Percentiles rank a stretch among this genome's conserved stretches.
Conservation (phyloP, 202 grass and related monocot species). For the Brachypodium distachyon region DNA sequence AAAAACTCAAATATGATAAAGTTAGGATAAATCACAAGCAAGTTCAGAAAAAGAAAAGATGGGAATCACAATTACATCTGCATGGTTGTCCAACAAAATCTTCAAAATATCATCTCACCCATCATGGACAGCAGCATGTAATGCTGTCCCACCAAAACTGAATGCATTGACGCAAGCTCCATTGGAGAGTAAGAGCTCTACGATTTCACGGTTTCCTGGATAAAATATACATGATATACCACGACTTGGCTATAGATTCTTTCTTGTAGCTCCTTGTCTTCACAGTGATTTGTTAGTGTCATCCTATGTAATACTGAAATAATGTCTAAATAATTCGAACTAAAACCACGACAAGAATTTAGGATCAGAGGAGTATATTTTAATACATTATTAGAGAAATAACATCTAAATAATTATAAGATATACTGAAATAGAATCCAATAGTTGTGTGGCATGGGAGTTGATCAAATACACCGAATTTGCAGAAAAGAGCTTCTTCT, state of each 20-base stretch:
- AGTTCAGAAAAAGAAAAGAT: neutral
- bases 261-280: conserved; percentile 10
- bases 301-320: conserved; percentile 33
- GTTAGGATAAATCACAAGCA: neutral
- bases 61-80: neutral
- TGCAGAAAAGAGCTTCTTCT: neutral
- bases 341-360: too few species aligned
- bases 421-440: neutral
- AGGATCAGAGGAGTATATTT: too few species aligned
- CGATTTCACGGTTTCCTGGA: conserved; percentile 11
- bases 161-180: neutral
- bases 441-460: neutral
- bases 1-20: neutral
- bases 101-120: neutral
- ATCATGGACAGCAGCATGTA: neutral
- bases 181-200: conserved; percentile 7
- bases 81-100: conserved; percentile 11
- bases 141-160: neutral
- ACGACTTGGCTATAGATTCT: conserved; percentile 17
- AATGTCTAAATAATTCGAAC: too few species aligned
- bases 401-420: too few species aligned
- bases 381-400: too few species aligned
- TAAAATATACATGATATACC: neutral
- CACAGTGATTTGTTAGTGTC: conserved; percentile 7
- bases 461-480: neutral